Evolutionary conservation across 257 asterid genomes (phyloP).

Genomic region (Scutellaria baicalensis): DNA sequence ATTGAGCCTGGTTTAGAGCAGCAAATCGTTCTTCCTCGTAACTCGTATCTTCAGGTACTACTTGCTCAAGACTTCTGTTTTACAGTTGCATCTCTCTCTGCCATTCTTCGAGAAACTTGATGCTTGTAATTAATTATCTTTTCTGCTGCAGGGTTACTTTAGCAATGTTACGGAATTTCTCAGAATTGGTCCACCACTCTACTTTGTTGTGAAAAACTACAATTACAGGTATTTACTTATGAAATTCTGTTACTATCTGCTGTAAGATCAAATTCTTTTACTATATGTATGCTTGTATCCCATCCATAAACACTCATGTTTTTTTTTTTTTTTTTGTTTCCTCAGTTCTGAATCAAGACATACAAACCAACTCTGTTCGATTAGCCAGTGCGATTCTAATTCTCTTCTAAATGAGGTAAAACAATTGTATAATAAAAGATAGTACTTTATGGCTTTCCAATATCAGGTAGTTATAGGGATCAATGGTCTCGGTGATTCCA

Average conservation of each 20-base stretch:
- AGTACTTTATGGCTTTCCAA: not conserved
- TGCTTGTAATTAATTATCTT: conserved; percentile 3
- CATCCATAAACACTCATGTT: conserved; percentile 10
- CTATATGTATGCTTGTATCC: not conserved
- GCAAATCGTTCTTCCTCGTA: conserved; percentile 96
- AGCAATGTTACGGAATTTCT: conserved; percentile 70
- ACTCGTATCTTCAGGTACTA: conserved; percentile 94
- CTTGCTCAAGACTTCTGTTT: conserved; percentile 8
- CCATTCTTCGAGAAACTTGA: conserved; percentile 4
- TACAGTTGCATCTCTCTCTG: not conserved
- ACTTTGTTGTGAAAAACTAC: conserved; percentile 84
- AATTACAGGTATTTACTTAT: conserved; percentile 60
- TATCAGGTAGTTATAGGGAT: not conserved
- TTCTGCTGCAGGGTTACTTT: conserved; percentile 73
- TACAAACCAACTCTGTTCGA: conserved; percentile 91
- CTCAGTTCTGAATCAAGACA: conserved; percentile 86
- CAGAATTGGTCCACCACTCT: conserved; percentile 93
- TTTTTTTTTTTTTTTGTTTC: conserved; percentile 15
- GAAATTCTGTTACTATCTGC: not conserved
- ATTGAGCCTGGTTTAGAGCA: conserved; percentile 97
- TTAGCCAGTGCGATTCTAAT: conserved; percentile 85
- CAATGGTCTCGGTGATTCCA: not conserved
- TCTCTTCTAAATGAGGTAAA: conserved; percentile 94
- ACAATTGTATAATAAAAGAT: not conserved
- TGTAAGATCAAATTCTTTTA: not conserved